phyloP scores from a whole-genome alignment of 768 basidiomycete species.

The Phlegmacium glaucopus region DNA sequence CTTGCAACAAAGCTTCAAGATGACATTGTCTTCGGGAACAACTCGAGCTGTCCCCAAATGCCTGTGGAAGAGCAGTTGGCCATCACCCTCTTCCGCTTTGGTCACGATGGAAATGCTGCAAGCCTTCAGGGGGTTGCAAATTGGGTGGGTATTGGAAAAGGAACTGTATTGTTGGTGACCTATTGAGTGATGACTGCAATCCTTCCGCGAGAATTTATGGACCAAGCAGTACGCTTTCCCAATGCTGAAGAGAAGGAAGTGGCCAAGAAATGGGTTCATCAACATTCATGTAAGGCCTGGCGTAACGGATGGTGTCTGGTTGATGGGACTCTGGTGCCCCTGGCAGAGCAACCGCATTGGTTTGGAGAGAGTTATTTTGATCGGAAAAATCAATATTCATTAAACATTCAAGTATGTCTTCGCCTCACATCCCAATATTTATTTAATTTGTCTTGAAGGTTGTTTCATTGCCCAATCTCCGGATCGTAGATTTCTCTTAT shows the following conservation, averaged over 20 bases:
- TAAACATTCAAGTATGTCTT: constrained; percentile 32
- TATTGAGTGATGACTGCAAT: constrained; percentile 28
- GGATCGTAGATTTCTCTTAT: constrained; percentile 30
- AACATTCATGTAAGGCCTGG: constrained; percentile 30
- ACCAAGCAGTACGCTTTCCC: constrained; percentile 23
- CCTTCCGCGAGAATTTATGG: constrained; percentile 20
- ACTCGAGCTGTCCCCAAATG: constrained; percentile 6
- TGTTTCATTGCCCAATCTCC: constrained; percentile 29
- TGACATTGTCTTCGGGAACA: constrained; percentile 7
- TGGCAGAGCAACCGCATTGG: constrained; percentile 27
- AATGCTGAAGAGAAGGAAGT: constrained; percentile 29
- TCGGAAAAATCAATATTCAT: constrained; percentile 34
- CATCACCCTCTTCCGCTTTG: constrained; percentile 36
- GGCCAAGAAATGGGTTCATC: constrained; percentile 36
- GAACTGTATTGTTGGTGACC: constrained; percentile 20
- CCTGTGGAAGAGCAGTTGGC: constrained; percentile 28
- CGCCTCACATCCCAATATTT: constrained; percentile 4
- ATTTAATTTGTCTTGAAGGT: constrained; percentile 24
- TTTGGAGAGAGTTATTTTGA: constrained; percentile 37
- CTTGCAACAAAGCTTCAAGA: constrained; percentile 13
- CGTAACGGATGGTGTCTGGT: constrained; percentile 31
- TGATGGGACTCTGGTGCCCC: constrained; percentile 37
- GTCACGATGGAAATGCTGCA: constrained; percentile 36
- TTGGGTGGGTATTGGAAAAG: constrained; percentile 35
- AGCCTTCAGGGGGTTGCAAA: constrained; percentile 24